Evolutionary conservation across 2,329 filamentous ascomycete species (phyloP).

Genomic region (Trichoderma asperellum): DNA sequence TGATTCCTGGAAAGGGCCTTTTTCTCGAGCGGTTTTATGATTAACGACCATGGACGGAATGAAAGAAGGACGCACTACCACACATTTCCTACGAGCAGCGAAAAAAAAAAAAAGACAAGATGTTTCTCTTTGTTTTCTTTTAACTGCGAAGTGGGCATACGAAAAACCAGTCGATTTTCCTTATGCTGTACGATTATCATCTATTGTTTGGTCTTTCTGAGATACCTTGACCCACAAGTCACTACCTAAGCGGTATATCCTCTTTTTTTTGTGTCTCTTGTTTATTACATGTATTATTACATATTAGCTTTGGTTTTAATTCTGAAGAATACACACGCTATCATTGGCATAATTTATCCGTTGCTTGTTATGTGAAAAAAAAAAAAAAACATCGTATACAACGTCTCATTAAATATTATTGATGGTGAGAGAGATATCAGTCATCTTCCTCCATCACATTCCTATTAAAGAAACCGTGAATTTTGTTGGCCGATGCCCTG

Average conservation of each 20-base stretch:
- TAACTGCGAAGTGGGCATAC: not conserved
- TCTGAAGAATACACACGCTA: not conserved
- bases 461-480: slow-evolving; percentile 78
- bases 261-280: not conserved
- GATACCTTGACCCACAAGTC: slow-evolving; percentile 19
- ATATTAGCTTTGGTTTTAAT: not conserved
- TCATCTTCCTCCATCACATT: slow-evolving; percentile 59
- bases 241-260: not conserved
- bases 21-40: slow-evolving; percentile 20
- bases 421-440: not conserved
- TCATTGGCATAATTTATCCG: not conserved
- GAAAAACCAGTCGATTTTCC: slow-evolving; percentile 12
- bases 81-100: not conserved
- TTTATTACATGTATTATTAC: slow-evolving; percentile 11
- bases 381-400: not conserved
- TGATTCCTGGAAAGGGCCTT: not conserved
- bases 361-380: not conserved
- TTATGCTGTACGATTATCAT: slow-evolving; percentile 29
- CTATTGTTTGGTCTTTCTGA: slow-evolving; percentile 27
- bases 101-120: not conserved
- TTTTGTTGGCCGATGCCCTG: slow-evolving; percentile 73
- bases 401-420: not conserved
- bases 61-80: not conserved
- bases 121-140: not conserved
- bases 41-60: slow-evolving; percentile 5